phyloP scores from a whole-genome alignment of 2,329 filamentous ascomycete genomes.

The Talaromyces piceae region DNA sequence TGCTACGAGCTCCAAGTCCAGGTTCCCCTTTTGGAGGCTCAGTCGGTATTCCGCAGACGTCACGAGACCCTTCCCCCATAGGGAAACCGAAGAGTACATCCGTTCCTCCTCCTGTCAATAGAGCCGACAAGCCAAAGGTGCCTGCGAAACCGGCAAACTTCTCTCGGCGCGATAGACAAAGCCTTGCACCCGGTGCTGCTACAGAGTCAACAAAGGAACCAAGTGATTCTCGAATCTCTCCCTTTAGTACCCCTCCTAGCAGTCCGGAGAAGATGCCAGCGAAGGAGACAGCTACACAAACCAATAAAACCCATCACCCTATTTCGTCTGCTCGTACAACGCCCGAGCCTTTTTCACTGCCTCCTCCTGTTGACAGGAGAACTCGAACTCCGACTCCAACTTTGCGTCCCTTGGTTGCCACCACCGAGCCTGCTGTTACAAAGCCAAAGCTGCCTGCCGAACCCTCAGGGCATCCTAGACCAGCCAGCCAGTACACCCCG shows the following conservation, averaged over 20 bases:
- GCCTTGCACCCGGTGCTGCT: conserved; percentile 22
- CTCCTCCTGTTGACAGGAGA: conserved; percentile 23
- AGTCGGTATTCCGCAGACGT: conserved; percentile 4
- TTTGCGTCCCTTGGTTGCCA: conserved; percentile 17
- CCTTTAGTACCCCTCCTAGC: conserved; percentile 78
- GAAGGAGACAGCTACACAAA: conserved; percentile 12
- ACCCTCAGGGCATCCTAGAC: conserved; percentile 4
- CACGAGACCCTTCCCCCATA: conserved; percentile 16
- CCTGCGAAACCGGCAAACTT: conserved; percentile 38
- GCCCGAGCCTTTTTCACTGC: conserved; percentile 21
- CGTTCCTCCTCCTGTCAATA: conserved; percentile 67
- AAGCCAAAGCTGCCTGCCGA: conserved; percentile 7
- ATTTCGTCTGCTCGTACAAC: conserved; percentile 17
- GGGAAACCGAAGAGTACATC: conserved; percentile 33
- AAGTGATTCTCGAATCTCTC: conserved; percentile 53
- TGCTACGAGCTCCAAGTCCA: conserved; percentile 23
- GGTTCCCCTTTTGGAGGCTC: conserved; percentile 14
- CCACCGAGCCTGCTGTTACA: conserved; percentile 24
- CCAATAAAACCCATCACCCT: conserved; percentile 6
- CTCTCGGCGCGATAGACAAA: conserved; percentile 20
- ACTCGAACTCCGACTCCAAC: conserved; percentile 14
- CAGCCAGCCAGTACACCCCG: conserved; percentile 24
- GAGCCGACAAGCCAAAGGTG: conserved; percentile 69
- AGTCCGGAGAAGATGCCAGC: conserved; percentile 55
- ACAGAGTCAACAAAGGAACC: conserved; percentile 15